phyloP scores from a whole-genome alignment of 2,329 filamentous ascomycete species.

The Geosmithia putterillii region DNA sequence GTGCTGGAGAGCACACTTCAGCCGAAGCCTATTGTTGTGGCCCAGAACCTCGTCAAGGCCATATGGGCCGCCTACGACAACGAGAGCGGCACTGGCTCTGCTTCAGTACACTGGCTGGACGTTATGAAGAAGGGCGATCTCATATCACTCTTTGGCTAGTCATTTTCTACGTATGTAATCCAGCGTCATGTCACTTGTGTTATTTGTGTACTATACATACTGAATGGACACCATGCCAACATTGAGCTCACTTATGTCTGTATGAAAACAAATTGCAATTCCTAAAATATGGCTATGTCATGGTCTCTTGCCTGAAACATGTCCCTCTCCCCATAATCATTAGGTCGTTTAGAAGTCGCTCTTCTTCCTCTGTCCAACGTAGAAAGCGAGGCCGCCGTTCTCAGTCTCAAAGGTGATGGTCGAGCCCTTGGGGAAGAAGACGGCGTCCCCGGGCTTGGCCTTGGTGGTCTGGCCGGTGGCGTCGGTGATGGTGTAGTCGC shows the following conservation, averaged over 20 bases:
- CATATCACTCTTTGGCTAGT: constrained; percentile 19
- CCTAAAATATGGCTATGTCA: not conserved
- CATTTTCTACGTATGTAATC: no score
- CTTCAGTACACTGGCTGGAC: constrained; percentile 27
- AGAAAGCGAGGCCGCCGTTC: constrained; percentile 50
- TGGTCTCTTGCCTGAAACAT: not conserved
- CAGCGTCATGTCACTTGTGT: no score
- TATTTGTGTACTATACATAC: no score
- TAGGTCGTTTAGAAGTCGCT: constrained; percentile 10
- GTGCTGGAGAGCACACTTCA: constrained; percentile 25
- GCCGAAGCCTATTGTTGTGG: constrained; percentile 27
- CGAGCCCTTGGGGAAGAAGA: constrained; percentile 54
- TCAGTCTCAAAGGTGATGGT: constrained; percentile 55
- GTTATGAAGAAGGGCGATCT: constrained; percentile 24
- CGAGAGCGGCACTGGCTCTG: constrained; percentile 16
- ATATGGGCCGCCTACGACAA: constrained; percentile 27
- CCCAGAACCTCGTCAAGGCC: constrained; percentile 24
- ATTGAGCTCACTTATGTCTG: no score
- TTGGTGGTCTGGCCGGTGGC: constrained; percentile 47
- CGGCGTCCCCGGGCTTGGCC: constrained; percentile 51
- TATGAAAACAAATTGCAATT: not conserved
- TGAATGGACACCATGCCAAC: no score
- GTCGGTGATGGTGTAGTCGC: constrained; percentile 52
- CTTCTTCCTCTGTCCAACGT: constrained; percentile 26
- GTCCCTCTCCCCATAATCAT: not conserved